Evolutionary conservation across 768 basidiomycete genomes (phyloP).

Genomic region (Leccinum ochraceum): DNA sequence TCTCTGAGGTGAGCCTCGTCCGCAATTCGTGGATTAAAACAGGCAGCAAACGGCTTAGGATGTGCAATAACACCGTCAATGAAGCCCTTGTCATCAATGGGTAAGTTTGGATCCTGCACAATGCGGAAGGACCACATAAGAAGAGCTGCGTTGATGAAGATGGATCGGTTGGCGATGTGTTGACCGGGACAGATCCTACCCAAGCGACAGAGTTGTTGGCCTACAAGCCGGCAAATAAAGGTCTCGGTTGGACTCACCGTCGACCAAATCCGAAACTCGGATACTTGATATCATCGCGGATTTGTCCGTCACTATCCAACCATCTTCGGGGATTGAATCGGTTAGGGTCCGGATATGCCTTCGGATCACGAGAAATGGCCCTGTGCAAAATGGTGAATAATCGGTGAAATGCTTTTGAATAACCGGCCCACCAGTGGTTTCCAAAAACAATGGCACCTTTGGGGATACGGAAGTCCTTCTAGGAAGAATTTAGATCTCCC

Average conservation of each 20-base stretch:
- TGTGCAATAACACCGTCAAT: constrained; percentile 65
- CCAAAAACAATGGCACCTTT: constrained; percentile 39
- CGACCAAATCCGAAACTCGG: constrained; percentile 61
- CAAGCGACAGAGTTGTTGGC: not conserved
- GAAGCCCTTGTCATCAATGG: constrained; percentile 63
- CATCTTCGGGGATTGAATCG: constrained; percentile 59
- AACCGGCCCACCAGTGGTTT: constrained; percentile 33
- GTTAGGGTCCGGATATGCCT: constrained; percentile 60
- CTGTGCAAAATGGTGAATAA: constrained; percentile 23
- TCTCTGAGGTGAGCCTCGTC: constrained; percentile 27
- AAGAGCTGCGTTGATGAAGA: constrained; percentile 66
- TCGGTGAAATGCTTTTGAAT: not conserved
- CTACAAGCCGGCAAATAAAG: not conserved
- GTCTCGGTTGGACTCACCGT: constrained; percentile 21
- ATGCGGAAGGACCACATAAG: constrained; percentile 68
- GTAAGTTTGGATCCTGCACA: constrained; percentile 46
- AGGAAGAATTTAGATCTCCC: constrained; percentile 7
- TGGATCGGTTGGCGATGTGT: constrained; percentile 59
- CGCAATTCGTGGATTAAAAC: constrained; percentile 50
- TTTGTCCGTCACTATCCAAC: constrained; percentile 38
- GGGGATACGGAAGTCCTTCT: constrained; percentile 40
- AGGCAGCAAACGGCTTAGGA: constrained; percentile 59
- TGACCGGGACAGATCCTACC: constrained; percentile 67
- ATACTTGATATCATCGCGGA: constrained; percentile 54
- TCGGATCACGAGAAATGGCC: constrained; percentile 60